Evolutionary conservation across 257 asterid species (phyloP), one percentile per base, ranked within the genome.

Genomic region (Nicotiana noctiflora): DNA sequence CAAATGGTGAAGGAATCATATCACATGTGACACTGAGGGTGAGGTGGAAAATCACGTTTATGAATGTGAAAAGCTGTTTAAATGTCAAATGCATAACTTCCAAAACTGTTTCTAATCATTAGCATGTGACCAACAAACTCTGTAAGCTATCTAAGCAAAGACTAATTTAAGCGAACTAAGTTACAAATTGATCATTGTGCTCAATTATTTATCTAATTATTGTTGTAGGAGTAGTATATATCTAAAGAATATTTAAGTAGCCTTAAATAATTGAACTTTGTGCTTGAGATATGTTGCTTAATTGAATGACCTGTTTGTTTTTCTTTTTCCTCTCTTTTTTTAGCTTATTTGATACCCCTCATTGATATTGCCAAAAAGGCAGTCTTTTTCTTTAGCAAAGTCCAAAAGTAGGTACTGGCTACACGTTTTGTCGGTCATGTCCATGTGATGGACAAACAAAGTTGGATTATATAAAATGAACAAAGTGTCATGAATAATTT

Each of bases 1-100:
- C 77, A 56, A 34, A 23, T 55, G 9, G 70, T 32, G 21, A 57
- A 77, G 81, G 81, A 77, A 77, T 77, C 81, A 57, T 57, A 31
- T 32, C 81, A 77, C 81, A 77, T 77, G 68, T 55, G 53, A 55
- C 12, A 55, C n/a, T 6, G 19, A 11, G 32, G 23, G 9, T 34
- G 65, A 34, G 70, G 81, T 77, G 70, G 81, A 77, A 57, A 77
- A 32, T 77, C 72, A 77, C 81, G 55, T 77, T 59, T n/a, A 34
- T 72, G 56, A 77, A 77, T 77, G 81, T 72, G 78, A 46, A 40
- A 67, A 68, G 19, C 21, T 68, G 56, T 65, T 17, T 27, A 37
- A 29, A 8, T 76, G 40, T 17, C 51, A 37, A 29, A 8, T 76
- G 40, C 70, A 27, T 14, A 77, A 77, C 55, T 32, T 77, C 23